Percentiles rank a stretch among this genome's conserved stretches.
Conservation (phyloP, 1,139 yeast genomes). For the Scheffersomyces quercinus region DNA sequence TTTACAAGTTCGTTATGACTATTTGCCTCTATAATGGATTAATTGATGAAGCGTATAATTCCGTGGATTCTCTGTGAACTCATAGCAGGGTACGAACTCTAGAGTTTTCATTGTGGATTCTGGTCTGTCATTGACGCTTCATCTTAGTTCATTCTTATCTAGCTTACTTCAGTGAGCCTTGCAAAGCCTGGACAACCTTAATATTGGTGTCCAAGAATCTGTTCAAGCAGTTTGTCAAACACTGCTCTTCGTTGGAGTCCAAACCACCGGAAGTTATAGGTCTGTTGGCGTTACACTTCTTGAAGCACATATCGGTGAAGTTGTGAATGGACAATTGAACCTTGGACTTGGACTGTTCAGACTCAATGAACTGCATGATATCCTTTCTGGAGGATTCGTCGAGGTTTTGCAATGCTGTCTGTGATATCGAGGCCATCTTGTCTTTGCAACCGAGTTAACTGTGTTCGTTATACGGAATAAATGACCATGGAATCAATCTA, state of each 20-base stretch:
- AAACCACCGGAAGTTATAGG: constrained; percentile 55
- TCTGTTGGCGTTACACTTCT: constrained; percentile 65
- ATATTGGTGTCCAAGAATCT: constrained; percentile 86
- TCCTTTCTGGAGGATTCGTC: constrained; percentile 76
- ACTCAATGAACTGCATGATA: constrained; percentile 71
- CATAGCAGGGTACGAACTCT: neutral
- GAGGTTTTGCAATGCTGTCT: constrained; percentile 59
- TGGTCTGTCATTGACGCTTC: neutral
- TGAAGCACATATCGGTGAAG: constrained; percentile 89
- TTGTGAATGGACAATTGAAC: constrained; percentile 83
- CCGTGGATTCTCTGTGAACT: too few relatives aligned
- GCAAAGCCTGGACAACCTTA: constrained; percentile 67
- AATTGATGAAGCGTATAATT: too few relatives aligned
- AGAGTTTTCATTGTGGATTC: neutral
- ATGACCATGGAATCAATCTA: too few relatives aligned
- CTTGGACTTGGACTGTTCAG: constrained; percentile 84
- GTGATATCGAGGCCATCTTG: constrained; percentile 60
- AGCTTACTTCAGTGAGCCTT: constrained; percentile 29
- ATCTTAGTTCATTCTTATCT: neutral
- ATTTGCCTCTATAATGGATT: neutral
- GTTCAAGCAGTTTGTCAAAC: constrained; percentile 80
- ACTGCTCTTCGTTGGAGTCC: constrained; percentile 61
- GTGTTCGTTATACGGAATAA: neutral
- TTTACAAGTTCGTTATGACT: constrained; percentile 1
- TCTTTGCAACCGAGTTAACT: neutral